Evolutionary conservation across 1,139 yeast genomes (phyloP), one percentile per base, ranked within the genome.

Genomic region (Yamadazyma epiphylla): DNA sequence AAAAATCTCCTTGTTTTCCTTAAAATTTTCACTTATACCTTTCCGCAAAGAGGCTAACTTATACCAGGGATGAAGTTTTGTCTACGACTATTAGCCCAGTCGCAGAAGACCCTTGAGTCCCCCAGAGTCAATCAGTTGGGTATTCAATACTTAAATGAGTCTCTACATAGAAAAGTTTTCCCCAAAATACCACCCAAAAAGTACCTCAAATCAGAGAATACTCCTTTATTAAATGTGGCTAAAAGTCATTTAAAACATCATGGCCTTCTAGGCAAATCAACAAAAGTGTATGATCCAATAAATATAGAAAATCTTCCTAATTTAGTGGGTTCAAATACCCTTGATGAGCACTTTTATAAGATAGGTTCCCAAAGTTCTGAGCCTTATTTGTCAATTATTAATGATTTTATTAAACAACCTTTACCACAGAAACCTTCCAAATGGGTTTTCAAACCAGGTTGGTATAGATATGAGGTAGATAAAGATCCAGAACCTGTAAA

Each of bases 271-370:
- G 95, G 94, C 3, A 89, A 86, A 51, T 75, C 75, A 39, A 87
- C 96, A 1, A 71, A 73, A n/a, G 55, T 77, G 5, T 57, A 70
- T 2, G 70, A 70, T 2, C 88, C 94, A 0, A 74, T 88, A 4
- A 50, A 62, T 12, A 73, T 91, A 29, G 56, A 69, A 2, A 46
- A 55, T 27, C 56, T 88, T 19, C 98, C 99, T 0, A 53, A 58
- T 14, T 52, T 91, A 16, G 76, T 78, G 28, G 98, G 97, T 0
- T 30, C 32, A 10, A 45, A 55, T 1, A 58, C 77, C 4, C 55
- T 94, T 9, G 95, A 84, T 49, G 95, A 87, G 49, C 98, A 94
- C 60, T 94, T 94, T 51, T 70, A 77, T 45, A 70, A 71, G 38
- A 56, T 94, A 3, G 97, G 95, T 0, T 49, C 60, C 17, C 60